Base-by-base conservation (phyloP, 768 basidiomycete species). In the Inosperma sp. region DNA sequence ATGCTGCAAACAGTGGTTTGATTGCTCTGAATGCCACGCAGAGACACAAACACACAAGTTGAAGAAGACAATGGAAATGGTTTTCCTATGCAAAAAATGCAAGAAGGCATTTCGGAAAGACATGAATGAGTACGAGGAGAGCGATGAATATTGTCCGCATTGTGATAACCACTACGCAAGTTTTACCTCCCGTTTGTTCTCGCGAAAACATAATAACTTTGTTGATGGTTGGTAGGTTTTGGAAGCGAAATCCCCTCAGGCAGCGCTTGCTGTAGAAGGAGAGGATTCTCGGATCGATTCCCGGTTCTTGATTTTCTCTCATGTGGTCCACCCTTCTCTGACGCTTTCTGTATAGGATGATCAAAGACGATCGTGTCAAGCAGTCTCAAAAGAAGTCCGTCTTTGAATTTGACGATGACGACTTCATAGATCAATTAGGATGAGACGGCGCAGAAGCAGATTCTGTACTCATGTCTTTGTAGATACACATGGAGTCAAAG, bases 151-250 rank as follows among this genome's bases (percentile, higher is more conserved):
- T 65, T 98, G 96, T 65, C 96, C 95, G 0, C 88, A 96, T 68
- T 97, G 96, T 64, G 96, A 97, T 69, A 98, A 98, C 65, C 94
- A 94, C 64, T 99, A 94, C 66, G 96, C 95, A 64, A 60, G 88
- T 74, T n/a, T n/a, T 17, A 14, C 13, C 46, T 48, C 12, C 21
- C 13, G 7, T 35, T 16, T 5, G 4, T 19, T n/a, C 1, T 27
- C 17, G 30, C 3, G 25, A 27, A 12, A 39, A 31, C 13, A 23
- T 21, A 8, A 19, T 9, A 9, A 19, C 8, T 14, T 40, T 4
- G 36, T 17, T 25, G 34, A 45, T 13, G 17, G 7, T 14, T 31
- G n/a, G 27, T 7, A 97, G 93, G 87, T 98, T 1, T 75, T 95
- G 56, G 89, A 94, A 26, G 94, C 95, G 6, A 95, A 94, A 68